A percentile compares a stretch with the other conserved stretches of the same genome.
phyloP scores from a whole-genome alignment of 805 yeast genomes.

The Kuraishia cidri region DNA sequence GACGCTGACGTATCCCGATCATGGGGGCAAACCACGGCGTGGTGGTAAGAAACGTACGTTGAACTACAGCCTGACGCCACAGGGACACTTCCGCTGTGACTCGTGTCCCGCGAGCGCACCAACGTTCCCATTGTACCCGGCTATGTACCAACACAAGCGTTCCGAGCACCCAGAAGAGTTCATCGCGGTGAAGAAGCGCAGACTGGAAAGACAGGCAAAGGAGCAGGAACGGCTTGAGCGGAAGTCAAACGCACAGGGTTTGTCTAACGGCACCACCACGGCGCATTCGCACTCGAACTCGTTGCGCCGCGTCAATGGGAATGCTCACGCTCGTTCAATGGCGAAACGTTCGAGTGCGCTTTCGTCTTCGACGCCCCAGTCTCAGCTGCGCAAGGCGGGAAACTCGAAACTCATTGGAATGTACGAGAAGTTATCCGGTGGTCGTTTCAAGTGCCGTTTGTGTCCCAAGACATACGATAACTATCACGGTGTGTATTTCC shows the following conservation, averaged over 20 bases:
- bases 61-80: constrained; percentile 11
- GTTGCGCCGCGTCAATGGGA: constrained; percentile 1
- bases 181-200: constrained; percentile 2
- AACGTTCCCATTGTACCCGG: constrained; percentile 9
- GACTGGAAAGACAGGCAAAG: too few species aligned
- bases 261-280: constrained; percentile 1
- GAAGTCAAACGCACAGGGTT: constrained; percentile 2
- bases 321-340: too few species aligned
- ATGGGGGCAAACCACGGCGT: too few species aligned
- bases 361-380: neutral
- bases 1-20: too few species aligned
- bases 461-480: constrained; percentile 10
- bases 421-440: constrained; percentile 9
- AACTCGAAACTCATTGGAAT: constrained; percentile 9
- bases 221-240: too few species aligned
- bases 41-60: constrained; percentile 4
- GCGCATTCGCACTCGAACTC: constrained; percentile 1
- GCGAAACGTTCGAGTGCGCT: too few species aligned
- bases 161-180: constrained; percentile 11
- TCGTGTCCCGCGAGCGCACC: constrained; percentile 7
- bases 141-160: constrained; percentile 12
- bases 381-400: constrained; percentile 5
- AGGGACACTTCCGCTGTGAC: too few species aligned
- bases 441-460: constrained; percentile 9
- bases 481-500: constrained; percentile 15